These are phyloP conservation scores for Hypomyces rosellus DNA, from an alignment of 2,329 filamentous ascomycete genomes.

Conservation along the genomic window DNA sequence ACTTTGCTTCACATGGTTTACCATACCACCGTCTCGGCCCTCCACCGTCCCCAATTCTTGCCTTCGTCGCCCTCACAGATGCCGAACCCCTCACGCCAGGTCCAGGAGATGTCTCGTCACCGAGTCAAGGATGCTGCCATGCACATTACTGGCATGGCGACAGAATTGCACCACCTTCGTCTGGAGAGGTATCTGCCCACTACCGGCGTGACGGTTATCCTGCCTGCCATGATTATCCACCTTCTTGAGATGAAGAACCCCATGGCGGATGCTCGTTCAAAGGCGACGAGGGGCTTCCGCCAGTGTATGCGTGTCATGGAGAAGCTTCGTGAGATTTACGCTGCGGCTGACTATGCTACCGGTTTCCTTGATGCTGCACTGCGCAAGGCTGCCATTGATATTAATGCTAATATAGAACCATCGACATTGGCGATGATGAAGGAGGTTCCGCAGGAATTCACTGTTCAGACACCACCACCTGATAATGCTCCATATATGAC, in stretches of 20 bases:
- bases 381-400: slow-evolving; percentile 74
- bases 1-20: slow-evolving; percentile 92
- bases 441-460: slow-evolving; percentile 31
- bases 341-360: slow-evolving; percentile 92
- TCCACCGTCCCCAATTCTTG: slow-evolving; percentile 86
- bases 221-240: slow-evolving; percentile 91
- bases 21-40: slow-evolving; percentile 81
- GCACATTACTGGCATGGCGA: slow-evolving; percentile 79
- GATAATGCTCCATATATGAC: slow-evolving; percentile 42
- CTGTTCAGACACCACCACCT: slow-evolving; percentile 46
- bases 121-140: slow-evolving; percentile 78
- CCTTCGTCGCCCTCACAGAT: slow-evolving; percentile 58
- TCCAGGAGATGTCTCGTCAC: slow-evolving; percentile 75
- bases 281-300: slow-evolving; percentile 74
- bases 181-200: slow-evolving; percentile 79
- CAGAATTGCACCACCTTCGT: slow-evolving; percentile 64
- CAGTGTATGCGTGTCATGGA: slow-evolving; percentile 92
- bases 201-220: slow-evolving; percentile 81
- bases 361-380: slow-evolving; percentile 91
- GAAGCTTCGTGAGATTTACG: slow-evolving; percentile 80
- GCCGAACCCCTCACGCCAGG: slow-evolving; percentile 53
- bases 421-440: slow-evolving; percentile 30
- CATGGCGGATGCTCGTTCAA: slow-evolving; percentile 62
- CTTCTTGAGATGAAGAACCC: slow-evolving; percentile 86
- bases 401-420: slow-evolving; percentile 37